A percentile compares a stretch with the other conserved stretches of the same genome.
These are phyloP conservation scores for Holtermannia corniformis DNA, from an alignment of 768 basidiomycete genomes.

Conservation along the genomic window DNA sequence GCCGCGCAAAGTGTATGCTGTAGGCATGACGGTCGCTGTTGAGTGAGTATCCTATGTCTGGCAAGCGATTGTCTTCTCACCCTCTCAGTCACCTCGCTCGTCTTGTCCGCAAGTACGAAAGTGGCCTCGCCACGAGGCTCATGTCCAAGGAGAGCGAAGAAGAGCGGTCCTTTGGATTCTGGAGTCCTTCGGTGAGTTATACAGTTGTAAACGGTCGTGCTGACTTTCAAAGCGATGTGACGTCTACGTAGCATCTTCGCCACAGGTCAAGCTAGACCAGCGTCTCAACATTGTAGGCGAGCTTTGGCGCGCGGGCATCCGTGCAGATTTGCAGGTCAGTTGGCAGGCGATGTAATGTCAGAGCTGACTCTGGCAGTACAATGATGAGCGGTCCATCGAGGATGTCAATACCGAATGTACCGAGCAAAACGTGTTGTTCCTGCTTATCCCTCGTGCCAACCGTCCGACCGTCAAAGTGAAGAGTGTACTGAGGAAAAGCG, in stretches of 20 bases:
- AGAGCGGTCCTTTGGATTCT: slow-evolving; percentile 35
- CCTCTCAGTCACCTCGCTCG: slow-evolving; percentile 23
- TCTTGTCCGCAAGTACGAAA: slow-evolving; percentile 32
- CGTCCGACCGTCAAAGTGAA: slow-evolving; percentile 31
- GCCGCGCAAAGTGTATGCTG: slow-evolving; percentile 24
- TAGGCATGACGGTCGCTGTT: slow-evolving; percentile 36
- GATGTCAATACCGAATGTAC: slow-evolving; percentile 32
- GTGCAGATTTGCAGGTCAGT: slow-evolving; percentile 31
- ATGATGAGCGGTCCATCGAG: slow-evolving; percentile 33
- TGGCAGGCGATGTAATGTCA: neutral
- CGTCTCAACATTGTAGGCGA: slow-evolving; percentile 32
- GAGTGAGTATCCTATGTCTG: slow-evolving; percentile 20
- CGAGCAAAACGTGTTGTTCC: slow-evolving; percentile 37
- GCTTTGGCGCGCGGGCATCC: slow-evolving; percentile 36
- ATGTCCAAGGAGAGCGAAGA: slow-evolving; percentile 30
- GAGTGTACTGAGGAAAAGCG: slow-evolving; percentile 23
- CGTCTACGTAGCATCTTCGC: slow-evolving; percentile 32
- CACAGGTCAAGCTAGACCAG: slow-evolving; percentile 24
- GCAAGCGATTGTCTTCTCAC: neutral
- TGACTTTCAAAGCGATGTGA: slow-evolving; percentile 26
- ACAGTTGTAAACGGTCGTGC: neutral
- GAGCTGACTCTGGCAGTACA: slow-evolving; percentile 17
- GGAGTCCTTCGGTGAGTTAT: slow-evolving; percentile 29
- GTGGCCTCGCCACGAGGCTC: slow-evolving; percentile 20
- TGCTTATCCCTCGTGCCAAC: slow-evolving; percentile 33